Percentiles rank a stretch among this genome's conserved stretches.
These are phyloP conservation scores for Suhomyces faveliae DNA, from an alignment of 805 yeast species.

Conservation along the genomic window DNA sequence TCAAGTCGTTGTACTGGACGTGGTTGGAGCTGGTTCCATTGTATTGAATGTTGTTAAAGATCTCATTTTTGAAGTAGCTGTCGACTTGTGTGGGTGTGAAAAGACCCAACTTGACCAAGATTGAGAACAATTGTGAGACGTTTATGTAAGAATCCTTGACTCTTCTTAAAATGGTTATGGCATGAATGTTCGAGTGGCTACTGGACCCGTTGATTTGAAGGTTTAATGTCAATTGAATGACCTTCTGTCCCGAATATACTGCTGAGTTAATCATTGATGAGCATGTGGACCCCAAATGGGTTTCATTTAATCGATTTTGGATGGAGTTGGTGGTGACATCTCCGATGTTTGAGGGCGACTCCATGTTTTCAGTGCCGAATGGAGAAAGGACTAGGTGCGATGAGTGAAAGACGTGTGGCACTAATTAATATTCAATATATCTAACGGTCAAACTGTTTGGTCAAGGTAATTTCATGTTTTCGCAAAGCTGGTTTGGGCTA, in stretches of 20 bases:
- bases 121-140: constrained; percentile 35
- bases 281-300: constrained; percentile 31
- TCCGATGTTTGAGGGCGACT: constrained; percentile 42
- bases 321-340: constrained; percentile 43
- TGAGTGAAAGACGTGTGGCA: not conserved
- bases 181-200: not conserved
- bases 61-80: constrained; percentile 33
- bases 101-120: constrained; percentile 29
- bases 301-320: constrained; percentile 31
- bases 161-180: constrained; percentile 30
- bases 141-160: constrained; percentile 44
- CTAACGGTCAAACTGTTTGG: too few species aligned
- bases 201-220: constrained; percentile 7
- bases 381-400: not conserved
- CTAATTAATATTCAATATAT: not conserved
- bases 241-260: constrained; percentile 35
- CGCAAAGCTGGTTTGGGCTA: not conserved
- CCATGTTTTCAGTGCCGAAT: constrained; percentile 25
- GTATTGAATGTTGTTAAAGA: constrained; percentile 32
- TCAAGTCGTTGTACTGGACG: constrained; percentile 23
- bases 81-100: constrained; percentile 26
- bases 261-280: constrained; percentile 24
- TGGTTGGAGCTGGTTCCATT: constrained; percentile 13
- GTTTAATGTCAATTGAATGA: constrained; percentile 32
- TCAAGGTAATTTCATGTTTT: constrained; percentile 1